Percentiles rank a stretch among this genome's conserved stretches.
phyloP scores from a whole-genome alignment of 75 land plant genomes.

The Adiantum capillusveneris region DNA sequence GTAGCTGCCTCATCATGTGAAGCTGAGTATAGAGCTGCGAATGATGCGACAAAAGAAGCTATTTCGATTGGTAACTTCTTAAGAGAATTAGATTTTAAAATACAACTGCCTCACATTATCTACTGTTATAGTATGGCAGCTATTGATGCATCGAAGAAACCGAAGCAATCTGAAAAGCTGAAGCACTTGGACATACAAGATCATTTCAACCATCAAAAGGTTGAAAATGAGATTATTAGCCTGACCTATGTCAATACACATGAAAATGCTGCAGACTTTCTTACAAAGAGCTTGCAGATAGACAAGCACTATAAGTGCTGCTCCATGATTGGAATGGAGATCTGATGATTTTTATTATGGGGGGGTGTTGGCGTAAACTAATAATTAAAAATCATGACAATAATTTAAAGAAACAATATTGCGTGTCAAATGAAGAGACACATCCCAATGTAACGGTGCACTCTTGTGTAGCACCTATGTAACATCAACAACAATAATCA shows the following conservation, averaged over 20 bases:
- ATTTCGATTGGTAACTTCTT: slow-evolving; percentile 10
- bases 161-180: neutral
- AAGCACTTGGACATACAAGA: slow-evolving; percentile 15
- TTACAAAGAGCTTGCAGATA: neutral
- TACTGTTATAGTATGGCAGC: slow-evolving; percentile 7
- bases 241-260: neutral
- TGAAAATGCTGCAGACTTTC: neutral
- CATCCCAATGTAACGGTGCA: too few relatives aligned
- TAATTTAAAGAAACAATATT: too few relatives aligned
- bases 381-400: slow-evolving; percentile 3
- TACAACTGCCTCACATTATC: neutral
- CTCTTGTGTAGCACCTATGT: too few relatives aligned
- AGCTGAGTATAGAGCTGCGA: slow-evolving; percentile 5
- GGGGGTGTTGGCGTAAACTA: neutral
- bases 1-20: slow-evolving; percentile 8
- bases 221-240: neutral
- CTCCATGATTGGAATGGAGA: too few relatives aligned
- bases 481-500: too few relatives aligned
- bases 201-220: slow-evolving; percentile 2
- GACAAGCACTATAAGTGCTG: too few relatives aligned
- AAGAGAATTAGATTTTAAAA: slow-evolving; percentile 1
- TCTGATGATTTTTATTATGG: too few relatives aligned
- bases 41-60: slow-evolving; percentile 10
- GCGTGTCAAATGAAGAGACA: too few relatives aligned
- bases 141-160: slow-evolving; percentile 15